phyloP scores from a whole-genome alignment of 208 protist species.

The Borovskyia barvae region DNA sequence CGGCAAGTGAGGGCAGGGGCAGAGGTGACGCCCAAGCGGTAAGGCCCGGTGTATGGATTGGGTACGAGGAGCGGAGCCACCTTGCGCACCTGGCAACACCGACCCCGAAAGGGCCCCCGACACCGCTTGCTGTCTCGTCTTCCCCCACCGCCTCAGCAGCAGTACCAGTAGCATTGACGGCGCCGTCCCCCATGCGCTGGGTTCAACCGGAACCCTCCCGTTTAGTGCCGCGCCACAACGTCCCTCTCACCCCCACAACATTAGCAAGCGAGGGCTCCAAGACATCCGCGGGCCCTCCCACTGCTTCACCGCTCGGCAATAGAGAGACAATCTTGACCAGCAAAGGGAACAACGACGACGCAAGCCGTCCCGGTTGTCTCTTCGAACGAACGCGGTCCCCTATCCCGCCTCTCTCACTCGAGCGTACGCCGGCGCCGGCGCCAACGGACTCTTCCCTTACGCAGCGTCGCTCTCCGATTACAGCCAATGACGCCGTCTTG shows the following conservation, averaged over 20 bases:
- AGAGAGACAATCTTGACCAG: too few species aligned
- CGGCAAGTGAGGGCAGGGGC: not conserved
- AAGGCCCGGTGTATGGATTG: constrained; percentile 13
- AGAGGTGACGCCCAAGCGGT: not conserved
- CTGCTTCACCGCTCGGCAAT: too few species aligned
- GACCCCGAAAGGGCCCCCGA: not conserved
- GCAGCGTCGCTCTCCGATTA: not conserved
- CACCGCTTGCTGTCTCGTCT: too few species aligned
- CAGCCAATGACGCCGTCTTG: not conserved
- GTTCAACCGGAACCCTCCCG: too few species aligned
- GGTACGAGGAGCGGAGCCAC: constrained; percentile 21
- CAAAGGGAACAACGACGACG: not conserved
- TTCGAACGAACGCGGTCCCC: constrained; percentile 4
- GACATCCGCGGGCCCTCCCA: too few species aligned
- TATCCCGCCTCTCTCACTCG: constrained; percentile 20
- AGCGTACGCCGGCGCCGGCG: constrained; percentile 1
- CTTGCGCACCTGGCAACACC: not conserved
- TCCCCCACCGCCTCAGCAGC: too few species aligned
- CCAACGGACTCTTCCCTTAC: not conserved
- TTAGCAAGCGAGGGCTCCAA: too few species aligned
- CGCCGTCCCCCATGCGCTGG: too few species aligned
- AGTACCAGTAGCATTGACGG: too few species aligned
- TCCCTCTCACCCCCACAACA: too few species aligned
- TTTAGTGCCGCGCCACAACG: too few species aligned
- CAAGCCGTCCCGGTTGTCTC: not conserved